These are phyloP conservation scores for Colletotrichum lindemuthianum DNA, from an alignment of 2,329 filamentous ascomycete genomes.

Conservation along the genomic window DNA sequence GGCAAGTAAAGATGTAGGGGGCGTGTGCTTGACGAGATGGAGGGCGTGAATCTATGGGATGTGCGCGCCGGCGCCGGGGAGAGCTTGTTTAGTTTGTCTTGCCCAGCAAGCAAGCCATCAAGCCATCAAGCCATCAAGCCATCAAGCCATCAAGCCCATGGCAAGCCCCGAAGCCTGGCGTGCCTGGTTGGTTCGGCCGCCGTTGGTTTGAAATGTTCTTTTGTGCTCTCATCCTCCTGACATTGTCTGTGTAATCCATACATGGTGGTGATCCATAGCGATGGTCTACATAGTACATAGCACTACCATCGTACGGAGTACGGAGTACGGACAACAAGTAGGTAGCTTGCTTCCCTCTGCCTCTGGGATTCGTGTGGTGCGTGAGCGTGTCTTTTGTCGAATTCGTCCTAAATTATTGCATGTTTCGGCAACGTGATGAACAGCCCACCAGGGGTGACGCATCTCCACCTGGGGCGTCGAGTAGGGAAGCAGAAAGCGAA, in stretches of 20 bases:
- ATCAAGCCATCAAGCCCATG: constrained; percentile 10
- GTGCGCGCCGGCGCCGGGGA: constrained; percentile 12
- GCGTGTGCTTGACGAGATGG: constrained; percentile 6
- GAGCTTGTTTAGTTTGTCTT: constrained; percentile 25
- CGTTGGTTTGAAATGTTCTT: constrained; percentile 24
- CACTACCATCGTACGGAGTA: no score
- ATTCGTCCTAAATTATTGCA: constrained; percentile 17
- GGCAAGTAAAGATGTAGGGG: not conserved
- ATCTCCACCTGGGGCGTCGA: constrained; percentile 14
- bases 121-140: constrained; percentile 11
- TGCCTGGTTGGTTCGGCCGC: constrained; percentile 19
- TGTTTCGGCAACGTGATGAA: constrained; percentile 27
- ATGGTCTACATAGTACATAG: no score
- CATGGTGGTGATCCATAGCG: no score
- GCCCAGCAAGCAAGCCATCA: constrained; percentile 20
- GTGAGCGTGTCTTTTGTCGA: not conserved
- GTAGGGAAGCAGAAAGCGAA: not conserved
- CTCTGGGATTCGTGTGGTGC: not conserved
- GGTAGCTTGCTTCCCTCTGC: not conserved
- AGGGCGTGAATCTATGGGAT: not conserved
- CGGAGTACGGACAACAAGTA: no score
- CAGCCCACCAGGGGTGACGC: constrained; percentile 4
- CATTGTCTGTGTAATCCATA: not conserved
- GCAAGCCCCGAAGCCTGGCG: constrained; percentile 26
- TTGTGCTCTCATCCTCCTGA: not conserved